Conservation (phyloP, 1,139 yeast genomes). For the Lodderomyces elongisporus region DNA sequence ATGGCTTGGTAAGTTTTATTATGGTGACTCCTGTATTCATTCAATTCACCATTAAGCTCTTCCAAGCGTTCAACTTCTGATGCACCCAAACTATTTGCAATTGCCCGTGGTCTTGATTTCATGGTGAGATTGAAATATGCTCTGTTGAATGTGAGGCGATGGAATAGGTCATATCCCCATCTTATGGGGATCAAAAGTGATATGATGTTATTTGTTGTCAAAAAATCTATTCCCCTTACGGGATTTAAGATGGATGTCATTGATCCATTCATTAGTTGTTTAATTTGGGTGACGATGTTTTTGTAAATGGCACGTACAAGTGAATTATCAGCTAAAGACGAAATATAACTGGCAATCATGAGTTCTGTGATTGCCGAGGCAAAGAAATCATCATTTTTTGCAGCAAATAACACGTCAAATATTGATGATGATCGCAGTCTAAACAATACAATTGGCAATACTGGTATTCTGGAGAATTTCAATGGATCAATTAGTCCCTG, state of each 20-base stretch:
- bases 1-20: conserved; percentile 1
- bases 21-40: conserved; percentile 4
- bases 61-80: conserved; percentile 27
- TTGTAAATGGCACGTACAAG: conserved; percentile 18
- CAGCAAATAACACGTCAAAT: conserved; percentile 23
- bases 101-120: conserved; percentile 30
- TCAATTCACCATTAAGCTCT: conserved; percentile 13
- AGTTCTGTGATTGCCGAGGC: conserved; percentile 29
- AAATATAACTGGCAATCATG: conserved; percentile 33
- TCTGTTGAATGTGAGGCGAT: conserved; percentile 40
- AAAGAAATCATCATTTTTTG: conserved; percentile 12
- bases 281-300: conserved; percentile 7
- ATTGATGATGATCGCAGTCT: conserved; percentile 37
- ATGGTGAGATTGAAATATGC: conserved; percentile 36
- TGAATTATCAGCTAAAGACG: conserved; percentile 37
- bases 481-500: conserved; percentile 36
- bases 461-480: conserved; percentile 37
- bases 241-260: conserved; percentile 9
- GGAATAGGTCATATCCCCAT: conserved; percentile 35
- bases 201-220: conserved; percentile 30
- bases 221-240: conserved; percentile 24
- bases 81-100: conserved; percentile 28
- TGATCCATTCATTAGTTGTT: conserved; percentile 1
- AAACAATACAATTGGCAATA: conserved; percentile 37
- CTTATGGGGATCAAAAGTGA: conserved; percentile 34